Evolutionary conservation across 2,329 filamentous ascomycete genomes (phyloP), one percentile per base, ranked within the genome.

Genomic region (Ceratocystis variospora): DNA sequence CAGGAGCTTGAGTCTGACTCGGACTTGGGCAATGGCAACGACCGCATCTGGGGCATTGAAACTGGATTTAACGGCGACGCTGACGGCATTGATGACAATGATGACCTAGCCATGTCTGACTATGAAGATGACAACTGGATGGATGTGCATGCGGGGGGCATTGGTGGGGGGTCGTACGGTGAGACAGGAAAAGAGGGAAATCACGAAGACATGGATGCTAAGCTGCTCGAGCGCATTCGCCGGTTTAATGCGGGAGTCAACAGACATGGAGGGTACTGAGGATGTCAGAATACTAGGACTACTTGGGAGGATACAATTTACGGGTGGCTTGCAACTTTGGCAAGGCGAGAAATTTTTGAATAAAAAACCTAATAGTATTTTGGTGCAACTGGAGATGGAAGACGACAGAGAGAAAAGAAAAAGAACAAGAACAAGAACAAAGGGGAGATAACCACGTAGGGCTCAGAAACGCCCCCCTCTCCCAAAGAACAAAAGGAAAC

Each of bases 1-100:
- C 88, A 92, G 65, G 88, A 92, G 73, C 80, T 90, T 15, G 86
- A 84, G 57, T 86, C 84, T 17, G 87, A 90, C 70, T 55, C 50
- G n/a, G 68, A 69, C 57, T 65, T 64, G 25, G 67, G 64, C 19
- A 64, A 78, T 68, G 80, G 22, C 63, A 65, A 61, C 74, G 77
- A 44, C 85, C 80, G 71, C 78, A 79, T 55, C 82, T 77, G 22
- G 75, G 74, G 28, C 81, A 83, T 64, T 17, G 62, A 68, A 7
- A 76, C 78, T 64, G 77, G 78, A 67, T 77, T 79, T 68, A 81
- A 83, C 65, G 81, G 83, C 70, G 83, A 78, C 65, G 79, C 79
- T 65, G 72, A 79, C 22, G 73, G 74, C 5, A 71, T 74, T 28
- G 73, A 74, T 50, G 72, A 74, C 17, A 75, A 76, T 28, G 73